Percentiles rank a stretch among this genome's conserved stretches.
Conservation (phyloP, 164 flowering plant species). For the Vitis cinerea region DNA sequence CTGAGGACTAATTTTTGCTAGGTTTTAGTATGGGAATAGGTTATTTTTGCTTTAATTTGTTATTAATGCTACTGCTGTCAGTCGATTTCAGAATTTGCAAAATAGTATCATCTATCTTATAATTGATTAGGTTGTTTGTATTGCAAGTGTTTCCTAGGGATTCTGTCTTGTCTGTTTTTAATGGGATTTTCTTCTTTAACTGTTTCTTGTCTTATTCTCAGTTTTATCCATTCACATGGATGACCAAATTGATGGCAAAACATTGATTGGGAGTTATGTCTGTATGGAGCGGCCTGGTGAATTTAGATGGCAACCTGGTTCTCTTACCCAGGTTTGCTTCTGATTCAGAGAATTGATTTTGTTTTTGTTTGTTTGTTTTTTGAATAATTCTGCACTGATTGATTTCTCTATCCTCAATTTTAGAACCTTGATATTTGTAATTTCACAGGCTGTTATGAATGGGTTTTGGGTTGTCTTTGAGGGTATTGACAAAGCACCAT, state of each 20-base stretch:
- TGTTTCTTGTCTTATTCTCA: constrained; percentile 13
- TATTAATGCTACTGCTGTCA: too few species aligned
- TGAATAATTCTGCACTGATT: background rate
- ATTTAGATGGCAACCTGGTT: constrained; percentile 98
- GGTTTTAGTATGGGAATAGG: too few species aligned
- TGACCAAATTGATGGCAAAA: constrained; percentile 92
- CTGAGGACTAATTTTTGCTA: too few species aligned
- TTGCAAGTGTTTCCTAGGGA: background rate
- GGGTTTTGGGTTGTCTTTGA: constrained; percentile 95
- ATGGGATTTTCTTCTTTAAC: background rate
- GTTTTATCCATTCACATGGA: constrained; percentile 92
- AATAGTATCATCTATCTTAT: too few species aligned
- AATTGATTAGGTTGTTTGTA: background rate
- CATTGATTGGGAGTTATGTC: constrained; percentile 80
- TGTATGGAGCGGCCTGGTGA: constrained; percentile 94
- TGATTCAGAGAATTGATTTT: background rate
- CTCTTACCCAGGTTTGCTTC: constrained; percentile 81
- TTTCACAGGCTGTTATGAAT: constrained; percentile 62
- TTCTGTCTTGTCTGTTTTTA: background rate
- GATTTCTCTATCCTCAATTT: background rate
- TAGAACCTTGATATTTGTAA: background rate
- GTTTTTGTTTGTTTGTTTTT: background rate
- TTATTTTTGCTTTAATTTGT: too few species aligned
- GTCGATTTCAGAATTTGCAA: too few species aligned
- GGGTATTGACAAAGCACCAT: constrained; percentile 89